Evolutionary conservation across 768 basidiomycete species (phyloP).

Genomic region (Panellus pusillus): DNA sequence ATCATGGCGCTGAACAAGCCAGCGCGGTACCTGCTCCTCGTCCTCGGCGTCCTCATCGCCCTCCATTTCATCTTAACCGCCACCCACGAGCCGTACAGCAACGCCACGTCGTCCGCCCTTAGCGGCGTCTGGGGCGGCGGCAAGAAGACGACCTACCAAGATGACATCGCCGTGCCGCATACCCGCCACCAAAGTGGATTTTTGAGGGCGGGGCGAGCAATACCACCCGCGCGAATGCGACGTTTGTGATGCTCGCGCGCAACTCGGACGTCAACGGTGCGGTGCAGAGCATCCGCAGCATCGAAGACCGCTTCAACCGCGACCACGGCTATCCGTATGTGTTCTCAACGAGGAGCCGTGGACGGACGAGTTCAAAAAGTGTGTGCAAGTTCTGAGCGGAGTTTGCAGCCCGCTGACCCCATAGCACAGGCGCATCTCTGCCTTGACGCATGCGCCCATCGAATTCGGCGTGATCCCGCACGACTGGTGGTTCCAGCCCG

Average conservation of each 20-base stretch:
- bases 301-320: constrained; percentile 84
- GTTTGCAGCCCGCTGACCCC: neutral
- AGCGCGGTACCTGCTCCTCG: constrained; percentile 12
- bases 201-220: neutral
- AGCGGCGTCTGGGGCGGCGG: neutral
- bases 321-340: constrained; percentile 81
- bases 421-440: constrained; percentile 28
- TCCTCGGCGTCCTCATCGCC: constrained; percentile 10
- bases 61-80: constrained; percentile 50
- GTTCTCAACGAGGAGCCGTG: constrained; percentile 85
- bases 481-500: constrained; percentile 75
- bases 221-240: constrained; percentile 36
- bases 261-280: constrained; percentile 65
- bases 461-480: constrained; percentile 65
- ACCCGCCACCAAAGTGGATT: constrained; percentile 20
- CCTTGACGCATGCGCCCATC: constrained; percentile 29
- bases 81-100: constrained; percentile 52
- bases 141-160: constrained; percentile 16
- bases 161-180: constrained; percentile 33
- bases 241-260: constrained; percentile 57
- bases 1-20: constrained; percentile 15
- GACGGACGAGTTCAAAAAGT: constrained; percentile 74
- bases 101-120: constrained; percentile 41
- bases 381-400: constrained; percentile 16
- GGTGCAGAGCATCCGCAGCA: constrained; percentile 67